A percentile compares a stretch with the other conserved stretches of the same genome.
These are phyloP conservation scores for Trematosphaeria pertusa DNA, from an alignment of 2,329 filamentous ascomycete species.

Conservation along the genomic window DNA sequence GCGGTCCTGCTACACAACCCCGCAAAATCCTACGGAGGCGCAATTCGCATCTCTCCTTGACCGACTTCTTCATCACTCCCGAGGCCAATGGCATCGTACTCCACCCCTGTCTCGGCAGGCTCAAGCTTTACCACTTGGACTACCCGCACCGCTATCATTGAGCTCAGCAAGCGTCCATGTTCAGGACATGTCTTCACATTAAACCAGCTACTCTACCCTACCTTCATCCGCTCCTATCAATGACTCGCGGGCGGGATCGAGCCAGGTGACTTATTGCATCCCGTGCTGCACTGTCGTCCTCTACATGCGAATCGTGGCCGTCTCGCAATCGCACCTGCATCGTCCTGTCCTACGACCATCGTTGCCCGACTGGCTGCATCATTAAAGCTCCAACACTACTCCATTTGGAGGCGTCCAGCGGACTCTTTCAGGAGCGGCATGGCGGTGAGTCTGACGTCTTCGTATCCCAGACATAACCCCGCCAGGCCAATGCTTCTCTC, in stretches of 20 bases:
- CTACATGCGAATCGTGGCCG: conserved; percentile 2
- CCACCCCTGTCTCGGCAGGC: neutral
- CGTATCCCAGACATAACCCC: conserved; percentile 6
- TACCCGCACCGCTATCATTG: conserved; percentile 1
- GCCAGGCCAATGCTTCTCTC: conserved; percentile 13
- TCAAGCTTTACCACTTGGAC: conserved; percentile 3
- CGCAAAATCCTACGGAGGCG: conserved; percentile 20
- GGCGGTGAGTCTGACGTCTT: conserved; percentile 32
- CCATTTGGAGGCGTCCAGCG: neutral
- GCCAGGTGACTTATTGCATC: conserved; percentile 13
- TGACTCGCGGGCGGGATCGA: neutral
- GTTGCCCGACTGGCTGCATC: conserved; percentile 12
- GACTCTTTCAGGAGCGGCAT: neutral
- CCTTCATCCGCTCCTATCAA: neutral
- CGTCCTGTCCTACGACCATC: conserved; percentile 8
- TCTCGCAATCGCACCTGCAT: conserved; percentile 12
- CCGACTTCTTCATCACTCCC: conserved; percentile 13
- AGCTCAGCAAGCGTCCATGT: neutral
- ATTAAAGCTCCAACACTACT: conserved; percentile 3
- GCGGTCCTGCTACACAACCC: conserved; percentile 22
- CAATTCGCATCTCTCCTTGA: conserved; percentile 7
- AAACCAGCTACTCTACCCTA: neutral
- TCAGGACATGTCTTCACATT: neutral
- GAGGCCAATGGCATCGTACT: conserved; percentile 4
- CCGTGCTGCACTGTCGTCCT: neutral